A percentile compares a stretch with the other conserved stretches of the same genome.
Evolutionary conservation across 2,329 filamentous ascomycete genomes (phyloP).

Genomic region (Microdochium paspali): DNA sequence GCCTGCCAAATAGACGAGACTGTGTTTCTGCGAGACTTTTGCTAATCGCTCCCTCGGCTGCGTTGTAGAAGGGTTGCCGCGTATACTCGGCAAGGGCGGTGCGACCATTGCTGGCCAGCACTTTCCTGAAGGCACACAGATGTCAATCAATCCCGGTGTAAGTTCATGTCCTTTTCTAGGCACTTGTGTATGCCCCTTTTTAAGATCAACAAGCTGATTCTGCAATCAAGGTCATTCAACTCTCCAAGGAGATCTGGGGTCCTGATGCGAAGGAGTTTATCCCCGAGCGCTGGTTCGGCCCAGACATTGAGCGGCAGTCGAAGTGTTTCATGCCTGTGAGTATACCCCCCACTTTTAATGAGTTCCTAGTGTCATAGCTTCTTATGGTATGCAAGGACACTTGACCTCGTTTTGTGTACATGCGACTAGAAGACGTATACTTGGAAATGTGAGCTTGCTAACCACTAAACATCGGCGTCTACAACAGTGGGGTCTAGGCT

Average conservation of each 20-base stretch:
- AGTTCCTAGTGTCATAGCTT: too few relatives aligned
- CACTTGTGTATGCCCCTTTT: too few relatives aligned
- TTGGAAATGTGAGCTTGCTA: background rate
- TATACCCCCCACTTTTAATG: too few relatives aligned
- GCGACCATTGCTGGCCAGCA: constrained; percentile 6
- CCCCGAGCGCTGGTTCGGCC: constrained; percentile 1
- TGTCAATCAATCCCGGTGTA: constrained; percentile 1
- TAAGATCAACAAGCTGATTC: too few relatives aligned
- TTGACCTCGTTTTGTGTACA: too few relatives aligned
- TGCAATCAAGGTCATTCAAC: constrained; percentile 1
- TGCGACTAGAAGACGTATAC: too few relatives aligned
- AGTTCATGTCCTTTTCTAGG: too few relatives aligned
- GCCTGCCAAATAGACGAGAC: too few relatives aligned
- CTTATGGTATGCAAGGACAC: too few relatives aligned
- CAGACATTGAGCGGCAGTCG: background rate
- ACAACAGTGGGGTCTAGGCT: background rate
- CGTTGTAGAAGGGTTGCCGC: constrained; percentile 5
- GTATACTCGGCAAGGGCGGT: constrained; percentile 8
- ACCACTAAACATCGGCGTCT: background rate
- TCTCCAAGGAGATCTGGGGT: background rate
- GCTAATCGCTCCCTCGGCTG: too few relatives aligned
- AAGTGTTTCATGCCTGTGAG: constrained; percentile 1
- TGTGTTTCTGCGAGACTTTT: too few relatives aligned
- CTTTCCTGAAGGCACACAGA: constrained; percentile 8
- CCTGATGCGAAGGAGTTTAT: background rate